phyloP scores from a whole-genome alignment of 2,329 filamentous ascomycete species.

The Botrytis sinoallii region DNA sequence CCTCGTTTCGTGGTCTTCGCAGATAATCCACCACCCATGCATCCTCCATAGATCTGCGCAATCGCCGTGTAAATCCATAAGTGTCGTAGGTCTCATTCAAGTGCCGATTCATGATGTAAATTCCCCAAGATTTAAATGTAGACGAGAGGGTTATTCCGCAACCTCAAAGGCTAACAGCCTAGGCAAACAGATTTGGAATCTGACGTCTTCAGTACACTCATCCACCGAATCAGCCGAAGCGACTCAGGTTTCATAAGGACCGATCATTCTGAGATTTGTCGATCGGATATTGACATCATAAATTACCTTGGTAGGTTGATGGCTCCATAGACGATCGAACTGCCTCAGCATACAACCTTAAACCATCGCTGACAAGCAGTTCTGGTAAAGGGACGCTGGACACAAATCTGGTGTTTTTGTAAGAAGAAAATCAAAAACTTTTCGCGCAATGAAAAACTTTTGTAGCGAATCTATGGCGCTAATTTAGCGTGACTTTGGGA shows the following conservation, averaged over 20 bases:
- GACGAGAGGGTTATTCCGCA: constrained; percentile 57
- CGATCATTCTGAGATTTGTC: constrained; percentile 88
- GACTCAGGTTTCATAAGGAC: constrained; percentile 63
- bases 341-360: constrained; percentile 77
- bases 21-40: neutral
- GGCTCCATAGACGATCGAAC: constrained; percentile 84
- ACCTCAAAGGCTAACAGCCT: constrained; percentile 88
- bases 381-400: constrained; percentile 73
- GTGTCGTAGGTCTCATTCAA: neutral
- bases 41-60: no score
- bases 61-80: neutral
- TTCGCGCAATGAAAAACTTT: constrained; percentile 34
- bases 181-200: constrained; percentile 88
- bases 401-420: constrained; percentile 74
- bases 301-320: constrained; percentile 45
- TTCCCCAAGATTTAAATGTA: constrained; percentile 29
- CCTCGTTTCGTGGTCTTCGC: neutral
- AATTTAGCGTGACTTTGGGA: neutral
- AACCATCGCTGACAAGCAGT: constrained; percentile 51
- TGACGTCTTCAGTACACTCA: constrained; percentile 62
- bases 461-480: constrained; percentile 22
- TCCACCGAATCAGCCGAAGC: constrained; percentile 67
- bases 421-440: constrained; percentile 40
- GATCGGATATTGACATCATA: constrained; percentile 88
- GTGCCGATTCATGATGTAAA: neutral